phyloP scores from a whole-genome alignment of 139 green algal species.

The Medakamo hakoo region DNA sequence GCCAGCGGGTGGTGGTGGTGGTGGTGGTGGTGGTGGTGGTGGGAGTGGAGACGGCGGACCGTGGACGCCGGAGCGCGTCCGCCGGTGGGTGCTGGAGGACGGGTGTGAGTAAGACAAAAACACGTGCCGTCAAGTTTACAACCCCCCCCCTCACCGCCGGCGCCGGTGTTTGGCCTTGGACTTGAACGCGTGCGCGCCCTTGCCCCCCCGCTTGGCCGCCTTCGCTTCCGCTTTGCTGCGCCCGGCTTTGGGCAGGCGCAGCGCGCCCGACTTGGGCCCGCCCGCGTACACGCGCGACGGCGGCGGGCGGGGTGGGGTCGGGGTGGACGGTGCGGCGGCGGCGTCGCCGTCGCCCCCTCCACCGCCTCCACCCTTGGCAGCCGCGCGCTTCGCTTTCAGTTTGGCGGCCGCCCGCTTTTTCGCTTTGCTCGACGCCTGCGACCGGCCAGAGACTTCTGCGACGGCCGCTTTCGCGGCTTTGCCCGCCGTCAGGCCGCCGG shows the following conservation, averaged over 20 bases:
- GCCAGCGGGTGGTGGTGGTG: too few relatives aligned
- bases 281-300: neutral
- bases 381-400: neutral
- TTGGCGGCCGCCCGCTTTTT: conserved; percentile 11
- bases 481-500: conserved; percentile 13
- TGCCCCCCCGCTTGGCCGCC: conserved; percentile 35
- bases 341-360: neutral
- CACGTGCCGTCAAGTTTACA: too few relatives aligned
- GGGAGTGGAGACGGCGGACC: too few relatives aligned
- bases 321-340: neutral
- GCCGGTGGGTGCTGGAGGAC: neutral
- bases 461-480: too few relatives aligned
- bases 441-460: too few relatives aligned
- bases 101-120: neutral
- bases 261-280: neutral
- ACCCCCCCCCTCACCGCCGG: neutral
- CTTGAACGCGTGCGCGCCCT: conserved; percentile 57
- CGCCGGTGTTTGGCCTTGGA: conserved; percentile 53
- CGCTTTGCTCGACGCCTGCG: conserved; percentile 24
- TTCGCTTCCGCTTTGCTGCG: conserved; percentile 29
- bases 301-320: neutral
- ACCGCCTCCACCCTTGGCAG: neutral
- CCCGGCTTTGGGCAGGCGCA: neutral
- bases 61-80: neutral
- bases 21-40: too few relatives aligned